phyloP scores from a whole-genome alignment of 169 alveolate genomes.

The Plasmodium vivax region DNA sequence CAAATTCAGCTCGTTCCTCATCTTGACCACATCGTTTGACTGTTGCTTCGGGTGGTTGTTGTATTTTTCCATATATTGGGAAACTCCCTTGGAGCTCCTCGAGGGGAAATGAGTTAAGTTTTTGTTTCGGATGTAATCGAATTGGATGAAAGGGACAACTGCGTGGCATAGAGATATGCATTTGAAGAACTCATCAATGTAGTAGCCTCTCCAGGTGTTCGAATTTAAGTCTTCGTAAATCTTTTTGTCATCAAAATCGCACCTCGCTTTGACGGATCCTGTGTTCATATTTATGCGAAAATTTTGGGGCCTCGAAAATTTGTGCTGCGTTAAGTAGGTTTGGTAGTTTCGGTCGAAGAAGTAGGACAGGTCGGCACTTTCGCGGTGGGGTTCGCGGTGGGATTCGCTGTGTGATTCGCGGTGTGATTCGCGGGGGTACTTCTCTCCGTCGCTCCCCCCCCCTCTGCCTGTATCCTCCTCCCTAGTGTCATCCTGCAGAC shows the following conservation, averaged over 20 bases:
- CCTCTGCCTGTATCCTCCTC: neutral
- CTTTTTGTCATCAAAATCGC: constrained; percentile 68
- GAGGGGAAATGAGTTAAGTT: constrained; percentile 39
- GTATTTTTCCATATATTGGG: constrained; percentile 32
- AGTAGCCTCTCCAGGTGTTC: constrained; percentile 69
- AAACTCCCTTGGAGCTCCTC: constrained; percentile 34
- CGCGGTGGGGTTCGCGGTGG: neutral
- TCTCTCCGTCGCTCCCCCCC: neutral
- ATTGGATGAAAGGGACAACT: constrained; percentile 53
- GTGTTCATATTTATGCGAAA: constrained; percentile 51
- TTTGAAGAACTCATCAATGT: constrained; percentile 73
- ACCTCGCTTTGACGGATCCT: neutral
- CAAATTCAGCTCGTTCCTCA: constrained; percentile 13
- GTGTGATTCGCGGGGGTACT: neutral
- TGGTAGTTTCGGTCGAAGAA: constrained; percentile 45
- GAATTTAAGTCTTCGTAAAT: constrained; percentile 71
- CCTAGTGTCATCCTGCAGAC: neutral
- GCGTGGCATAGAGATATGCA: constrained; percentile 72
- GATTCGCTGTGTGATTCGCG: neutral
- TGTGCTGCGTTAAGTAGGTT: constrained; percentile 54
- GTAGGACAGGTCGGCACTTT: neutral
- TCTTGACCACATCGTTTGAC: constrained; percentile 7
- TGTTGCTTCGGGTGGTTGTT: neutral
- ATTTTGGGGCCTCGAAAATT: constrained; percentile 41
- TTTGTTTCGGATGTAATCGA: constrained; percentile 57